Percentiles rank a stretch among this genome's conserved stretches.
Evolutionary conservation across 345 rosid species (phyloP).

Genomic region (Gossypium herbaceum): DNA sequence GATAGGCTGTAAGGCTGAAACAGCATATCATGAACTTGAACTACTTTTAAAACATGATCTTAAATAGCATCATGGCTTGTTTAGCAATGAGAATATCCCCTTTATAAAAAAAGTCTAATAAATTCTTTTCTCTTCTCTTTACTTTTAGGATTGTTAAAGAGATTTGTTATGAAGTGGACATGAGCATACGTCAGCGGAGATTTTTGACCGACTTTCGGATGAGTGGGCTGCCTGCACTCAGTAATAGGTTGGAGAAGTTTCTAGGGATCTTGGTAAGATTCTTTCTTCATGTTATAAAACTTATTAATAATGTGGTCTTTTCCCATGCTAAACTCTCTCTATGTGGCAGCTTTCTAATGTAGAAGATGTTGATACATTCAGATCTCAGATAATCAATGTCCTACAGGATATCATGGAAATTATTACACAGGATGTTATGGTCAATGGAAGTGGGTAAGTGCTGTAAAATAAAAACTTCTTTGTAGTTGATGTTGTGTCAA

Average conservation of each 20-base stretch:
- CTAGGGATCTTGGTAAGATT: constrained; percentile 58
- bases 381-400: constrained; percentile 72
- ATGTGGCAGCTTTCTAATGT: constrained; percentile 45
- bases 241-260: constrained; percentile 72
- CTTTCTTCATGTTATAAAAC: neutral
- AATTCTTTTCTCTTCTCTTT: constrained; percentile 16
- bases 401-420: constrained; percentile 94
- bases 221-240: constrained; percentile 73
- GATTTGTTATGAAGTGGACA: constrained; percentile 55
- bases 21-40: constrained; percentile 12
- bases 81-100: neutral
- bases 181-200: constrained; percentile 36
- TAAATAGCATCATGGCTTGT: neutral
- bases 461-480: constrained; percentile 17
- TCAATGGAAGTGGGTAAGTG: constrained; percentile 68
- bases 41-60: neutral
- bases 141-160: constrained; percentile 46
- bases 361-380: constrained; percentile 38
- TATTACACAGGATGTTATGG: constrained; percentile 72
- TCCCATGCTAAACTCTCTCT: neutral
- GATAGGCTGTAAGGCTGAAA: constrained; percentile 55
- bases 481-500: constrained; percentile 12
- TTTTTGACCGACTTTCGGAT: constrained; percentile 64
- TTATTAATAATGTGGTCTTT: constrained; percentile 1
- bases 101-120: neutral